phyloP scores from a whole-genome alignment of 2,329 filamentous ascomycete genomes.

The Dactylella cylindrospora region DNA sequence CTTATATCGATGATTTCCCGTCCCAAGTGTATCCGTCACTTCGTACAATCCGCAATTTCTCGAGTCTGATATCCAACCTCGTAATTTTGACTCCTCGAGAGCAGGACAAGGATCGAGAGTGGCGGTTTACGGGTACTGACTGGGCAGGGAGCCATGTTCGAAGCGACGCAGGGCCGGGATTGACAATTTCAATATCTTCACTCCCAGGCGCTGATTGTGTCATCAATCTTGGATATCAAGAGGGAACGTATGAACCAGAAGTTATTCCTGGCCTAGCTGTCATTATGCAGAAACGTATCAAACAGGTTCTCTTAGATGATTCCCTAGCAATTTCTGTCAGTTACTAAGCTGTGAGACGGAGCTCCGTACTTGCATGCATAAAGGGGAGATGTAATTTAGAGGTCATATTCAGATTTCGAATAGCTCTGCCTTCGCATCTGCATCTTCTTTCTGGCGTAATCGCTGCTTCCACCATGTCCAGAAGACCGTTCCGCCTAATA shows the following conservation, averaged over 20 bases:
- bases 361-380: too few species aligned
- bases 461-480: too few species aligned
- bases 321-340: neutral
- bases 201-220: conserved; percentile 1
- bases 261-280: conserved; percentile 3
- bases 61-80: conserved; percentile 8
- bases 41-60: conserved; percentile 5
- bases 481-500: too few species aligned
- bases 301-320: neutral
- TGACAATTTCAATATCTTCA: conserved; percentile 7
- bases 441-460: too few species aligned
- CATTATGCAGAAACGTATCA: conserved; percentile 3
- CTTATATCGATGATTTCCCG: conserved; percentile 9
- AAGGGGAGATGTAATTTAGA: too few species aligned
- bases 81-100: neutral
- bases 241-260: conserved; percentile 11
- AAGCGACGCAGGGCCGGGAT: neutral
- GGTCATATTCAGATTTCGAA: too few species aligned
- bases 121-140: conserved; percentile 2
- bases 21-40: neutral
- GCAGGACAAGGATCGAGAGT: neutral
- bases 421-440: too few species aligned
- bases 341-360: too few species aligned
- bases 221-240: conserved; percentile 8
- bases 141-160: conserved; percentile 14